Evolutionary conservation across 176 grass and related monocot species (phyloP), one percentile per base, ranked within the genome.

Genomic region (Miscanthus lutarioriparius): DNA sequence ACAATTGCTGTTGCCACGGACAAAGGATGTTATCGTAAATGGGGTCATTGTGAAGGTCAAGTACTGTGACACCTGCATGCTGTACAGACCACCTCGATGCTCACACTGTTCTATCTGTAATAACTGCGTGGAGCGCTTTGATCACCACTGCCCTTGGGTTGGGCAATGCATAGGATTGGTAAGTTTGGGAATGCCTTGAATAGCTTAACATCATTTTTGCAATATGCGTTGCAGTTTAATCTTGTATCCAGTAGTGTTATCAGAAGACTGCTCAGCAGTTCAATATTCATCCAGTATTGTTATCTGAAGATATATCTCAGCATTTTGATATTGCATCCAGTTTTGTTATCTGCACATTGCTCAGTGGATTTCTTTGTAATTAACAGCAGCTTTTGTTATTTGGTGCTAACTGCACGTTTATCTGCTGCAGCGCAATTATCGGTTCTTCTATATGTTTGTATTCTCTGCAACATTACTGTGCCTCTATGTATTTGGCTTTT

Each of bases 401-500:
- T 0, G 11, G 25, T 22, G 10, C 80, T 90, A 71, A 92, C 43
- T 35, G 58, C 38, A 35, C 7, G 26, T 37, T 69, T 83, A 67
- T 87, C 44, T 86, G 28, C 27, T 92, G 77, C 86, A 97, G 94
- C 86, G 94, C n/a, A 97, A 97, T 90, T 97, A 97, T 48, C 87
- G 94, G 19, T 97, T 97, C 80, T 97, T 97, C 76, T 97, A 97
- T 86, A 97, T 97, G 94, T 97, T 97, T 51, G 94, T 97, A 43
- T 97, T 97, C 86, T 97, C 94, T 5, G 87, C 92, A 27, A 94
- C 94, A 78, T 69, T 97, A 35, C 90, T 97, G 10, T 97, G 94
- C 83, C 66, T 97, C 74, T 97, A 90, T 65, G 88, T 97, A 58
- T 97, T 97, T 74, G 92, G 90, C 70, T 94, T 97, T 49, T 97